Evolutionary conservation across 495 filamentous ascomycete genomes (phyloP).

Genomic region (Lichenothelia convexa): DNA sequence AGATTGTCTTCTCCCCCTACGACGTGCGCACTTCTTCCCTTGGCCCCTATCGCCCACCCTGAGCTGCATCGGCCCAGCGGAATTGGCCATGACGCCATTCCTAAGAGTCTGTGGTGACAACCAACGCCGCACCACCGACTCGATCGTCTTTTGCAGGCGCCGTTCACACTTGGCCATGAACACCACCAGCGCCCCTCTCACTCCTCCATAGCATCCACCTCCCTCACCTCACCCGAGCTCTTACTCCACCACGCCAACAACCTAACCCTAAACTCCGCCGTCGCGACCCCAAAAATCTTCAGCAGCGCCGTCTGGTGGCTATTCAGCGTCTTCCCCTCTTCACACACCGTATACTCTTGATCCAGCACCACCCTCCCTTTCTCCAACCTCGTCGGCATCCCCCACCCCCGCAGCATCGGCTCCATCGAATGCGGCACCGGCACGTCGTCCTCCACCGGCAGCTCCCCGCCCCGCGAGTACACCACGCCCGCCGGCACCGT

Average conservation of each 20-base stretch:
- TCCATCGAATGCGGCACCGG: conserved; percentile 74
- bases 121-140: no score
- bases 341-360: conserved; percentile 55
- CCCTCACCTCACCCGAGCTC: conserved; percentile 37
- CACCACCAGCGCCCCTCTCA: no score
- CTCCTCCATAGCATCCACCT: conserved; percentile 31
- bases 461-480: conserved; percentile 56
- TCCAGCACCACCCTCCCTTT: conserved; percentile 79
- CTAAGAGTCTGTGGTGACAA: no score
- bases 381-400: conserved; percentile 69
- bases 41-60: no score
- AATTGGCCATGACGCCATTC: no score
- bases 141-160: no score
- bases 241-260: conserved; percentile 57
- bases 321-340: conserved; percentile 64
- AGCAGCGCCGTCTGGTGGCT: conserved; percentile 77
- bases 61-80: no score
- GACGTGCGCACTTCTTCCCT: no score
- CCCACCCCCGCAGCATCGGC: conserved; percentile 67
- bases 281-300: conserved; percentile 81
- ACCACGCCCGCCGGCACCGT: conserved; percentile 61
- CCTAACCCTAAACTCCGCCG: conserved; percentile 71
- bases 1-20: no score
- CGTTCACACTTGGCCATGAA: background rate
- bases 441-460: conserved; percentile 62